Conservation (phyloP, 495 filamentous ascomycete species). For the Neurospora sp. region DNA sequence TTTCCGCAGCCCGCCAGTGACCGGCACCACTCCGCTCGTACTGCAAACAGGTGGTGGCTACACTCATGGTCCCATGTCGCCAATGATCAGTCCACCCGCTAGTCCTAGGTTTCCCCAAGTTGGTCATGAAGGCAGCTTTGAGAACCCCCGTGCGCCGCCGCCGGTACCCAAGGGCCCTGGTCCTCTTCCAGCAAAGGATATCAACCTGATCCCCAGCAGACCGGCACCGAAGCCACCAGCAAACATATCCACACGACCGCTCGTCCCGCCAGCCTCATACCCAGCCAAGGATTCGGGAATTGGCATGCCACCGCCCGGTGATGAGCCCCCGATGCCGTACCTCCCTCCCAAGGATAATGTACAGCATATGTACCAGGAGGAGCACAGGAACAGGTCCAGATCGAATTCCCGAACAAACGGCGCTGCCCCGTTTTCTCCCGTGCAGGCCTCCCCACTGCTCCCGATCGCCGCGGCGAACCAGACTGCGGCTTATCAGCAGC, state of each 20-base stretch:
- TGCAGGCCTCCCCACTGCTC: conserved; percentile 22
- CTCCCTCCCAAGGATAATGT: conserved; percentile 36
- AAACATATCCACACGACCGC: conserved; percentile 30
- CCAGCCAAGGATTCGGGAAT: conserved; percentile 44
- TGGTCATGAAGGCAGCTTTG: conserved; percentile 88
- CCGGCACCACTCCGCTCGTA: conserved; percentile 34
- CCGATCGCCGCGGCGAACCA: conserved; percentile 23
- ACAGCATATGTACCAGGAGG: conserved; percentile 41
- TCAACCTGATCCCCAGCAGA: conserved; percentile 50
- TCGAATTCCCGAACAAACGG: conserved; percentile 45
- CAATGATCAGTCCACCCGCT: conserved; percentile 70
- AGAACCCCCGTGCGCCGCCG: conserved; percentile 89
- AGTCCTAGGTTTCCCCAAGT: conserved; percentile 83
- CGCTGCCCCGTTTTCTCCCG: conserved; percentile 28
- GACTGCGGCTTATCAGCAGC: conserved; percentile 55
- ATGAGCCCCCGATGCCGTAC: conserved; percentile 40
- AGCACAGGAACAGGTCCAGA: conserved; percentile 35
- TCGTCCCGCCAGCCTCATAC: conserved; percentile 38
- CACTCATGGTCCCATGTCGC: conserved; percentile 42
- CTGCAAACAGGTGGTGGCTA: conserved; percentile 28
- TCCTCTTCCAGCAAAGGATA: conserved; percentile 36
- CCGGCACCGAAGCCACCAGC: conserved; percentile 59
- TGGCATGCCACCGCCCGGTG: conserved; percentile 41
- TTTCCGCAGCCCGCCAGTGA: conserved; percentile 36
- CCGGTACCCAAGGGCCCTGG: conserved; percentile 60